phyloP scores from a whole-genome alignment of 768 basidiomycete genomes.

The Podaxis carcinomalis region DNA sequence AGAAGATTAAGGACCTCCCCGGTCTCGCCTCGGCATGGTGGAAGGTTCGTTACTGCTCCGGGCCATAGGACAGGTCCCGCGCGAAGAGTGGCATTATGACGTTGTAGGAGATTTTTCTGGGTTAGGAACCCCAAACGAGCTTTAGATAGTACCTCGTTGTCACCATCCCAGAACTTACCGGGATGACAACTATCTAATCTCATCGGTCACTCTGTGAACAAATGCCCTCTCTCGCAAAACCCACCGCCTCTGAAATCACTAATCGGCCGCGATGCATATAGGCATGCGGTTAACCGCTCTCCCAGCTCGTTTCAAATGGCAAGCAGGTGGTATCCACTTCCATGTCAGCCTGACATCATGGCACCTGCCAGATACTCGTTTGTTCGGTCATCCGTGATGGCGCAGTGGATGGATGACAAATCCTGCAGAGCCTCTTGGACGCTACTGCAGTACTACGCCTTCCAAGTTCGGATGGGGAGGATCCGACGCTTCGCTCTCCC shows the following conservation, averaged over 20 bases:
- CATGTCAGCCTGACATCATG: conserved; percentile 1
- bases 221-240: neutral
- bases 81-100: neutral
- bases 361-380: neutral
- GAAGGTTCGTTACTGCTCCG: neutral
- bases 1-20: neutral
- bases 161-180: too few species aligned
- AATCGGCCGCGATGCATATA: neutral
- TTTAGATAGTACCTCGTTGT: too few species aligned
- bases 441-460: neutral
- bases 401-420: neutral
- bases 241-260: neutral
- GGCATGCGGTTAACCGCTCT: neutral
- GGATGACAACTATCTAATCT: neutral
- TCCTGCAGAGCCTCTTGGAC: neutral
- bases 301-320: neutral
- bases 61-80: neutral
- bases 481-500: neutral
- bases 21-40: neutral
- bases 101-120: neutral
- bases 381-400: neutral
- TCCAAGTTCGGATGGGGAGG: neutral
- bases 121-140: neutral
- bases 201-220: neutral
- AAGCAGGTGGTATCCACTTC: neutral